A percentile compares a stretch with the other conserved stretches of the same genome.
Evolutionary conservation across 768 basidiomycete genomes (phyloP).

Genomic region (Boletales sp.): DNA sequence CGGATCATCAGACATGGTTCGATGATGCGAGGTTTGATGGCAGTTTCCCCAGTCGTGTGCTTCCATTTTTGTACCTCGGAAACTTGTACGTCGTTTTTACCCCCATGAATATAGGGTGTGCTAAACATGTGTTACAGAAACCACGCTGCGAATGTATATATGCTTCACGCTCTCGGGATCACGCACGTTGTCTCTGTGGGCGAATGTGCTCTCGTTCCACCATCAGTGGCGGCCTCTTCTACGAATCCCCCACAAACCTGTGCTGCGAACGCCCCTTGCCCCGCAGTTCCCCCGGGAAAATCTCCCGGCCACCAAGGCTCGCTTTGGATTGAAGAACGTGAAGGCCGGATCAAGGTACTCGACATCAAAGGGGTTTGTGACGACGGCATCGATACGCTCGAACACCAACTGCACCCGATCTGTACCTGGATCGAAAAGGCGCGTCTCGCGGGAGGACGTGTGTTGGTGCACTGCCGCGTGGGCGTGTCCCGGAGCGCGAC

Average conservation of each 20-base stretch:
- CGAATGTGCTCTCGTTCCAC: conserved; percentile 87
- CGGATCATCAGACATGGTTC: conserved; percentile 91
- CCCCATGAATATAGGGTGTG: background rate
- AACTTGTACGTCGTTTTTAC: conserved; percentile 66
- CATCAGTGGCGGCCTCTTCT: conserved; percentile 26
- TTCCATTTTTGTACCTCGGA: conserved; percentile 92
- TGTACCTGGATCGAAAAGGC: conserved; percentile 94
- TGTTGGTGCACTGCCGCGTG: conserved; percentile 97
- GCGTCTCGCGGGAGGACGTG: conserved; percentile 75
- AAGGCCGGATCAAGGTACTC: conserved; percentile 85
- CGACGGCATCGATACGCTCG: conserved; percentile 93
- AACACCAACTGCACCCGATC: conserved; percentile 82
- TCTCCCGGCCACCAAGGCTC: conserved; percentile 59
- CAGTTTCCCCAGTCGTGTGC: conserved; percentile 89
- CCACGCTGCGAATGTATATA: conserved; percentile 91
- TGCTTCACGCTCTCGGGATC: conserved; percentile 94
- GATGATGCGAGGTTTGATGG: conserved; percentile 92
- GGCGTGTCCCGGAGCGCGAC: conserved; percentile 95
- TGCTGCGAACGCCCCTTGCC: conserved; percentile 9
- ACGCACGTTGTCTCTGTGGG: conserved; percentile 97
- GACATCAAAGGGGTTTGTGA: conserved; percentile 93
- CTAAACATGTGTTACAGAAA: conserved; percentile 48
- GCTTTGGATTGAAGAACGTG: conserved; percentile 83
- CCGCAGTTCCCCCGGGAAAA: conserved; percentile 40
- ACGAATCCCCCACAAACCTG: background rate